Base-by-base conservation (phyloP, 1,139 yeast species). In the Suzukiozyma palmioleophila region DNA sequence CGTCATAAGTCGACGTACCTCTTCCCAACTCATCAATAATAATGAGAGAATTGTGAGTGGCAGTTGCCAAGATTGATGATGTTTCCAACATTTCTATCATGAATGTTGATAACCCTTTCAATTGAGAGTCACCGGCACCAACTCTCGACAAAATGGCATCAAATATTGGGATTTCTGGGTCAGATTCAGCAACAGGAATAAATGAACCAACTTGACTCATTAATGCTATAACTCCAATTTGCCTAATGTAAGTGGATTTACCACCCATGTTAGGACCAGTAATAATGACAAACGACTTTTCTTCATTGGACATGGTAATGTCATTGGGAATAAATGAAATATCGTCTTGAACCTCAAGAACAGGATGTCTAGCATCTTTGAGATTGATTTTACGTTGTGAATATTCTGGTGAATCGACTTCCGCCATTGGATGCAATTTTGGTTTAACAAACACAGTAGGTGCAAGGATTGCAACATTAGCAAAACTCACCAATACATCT, bases 241-340 rank as follows among this genome's bases (percentile, higher is more conserved):
- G 96, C 46, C 97, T 77, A 38, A 92, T 89, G 59, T 86, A 92
- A 0, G 97, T 90, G 1, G 97, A 88, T 59, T 92, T 92, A 55
- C 97, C 97, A 43, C 97, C 98, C 98, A 92, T 92, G 56, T 92
- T 92, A 30, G 98, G 98, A 14, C 98, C 98, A 0, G 98, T 92
- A 26, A 92, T 87, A 26, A 92, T 84, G 12, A 80, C 72, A 54
- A 92, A 90, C 41, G 85, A 87, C 13, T 80, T 70, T 0, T 60
- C 66, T 21, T 45, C 48, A 9, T 60, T 60, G 6, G 66, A 74
- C 22, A 46, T 46, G 1, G 41, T 57, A 3, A 87, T 84, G 54
- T 92, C 96, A 60, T 92, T 92, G 3, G 97, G 80, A 45, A 92
- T 90, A 53, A 92, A 92, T 22, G 79, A 75, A 36, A 89, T 69